These are phyloP conservation scores for Malus domestica DNA, from an alignment of 306 rosid genomes.

Conservation along the genomic window DNA sequence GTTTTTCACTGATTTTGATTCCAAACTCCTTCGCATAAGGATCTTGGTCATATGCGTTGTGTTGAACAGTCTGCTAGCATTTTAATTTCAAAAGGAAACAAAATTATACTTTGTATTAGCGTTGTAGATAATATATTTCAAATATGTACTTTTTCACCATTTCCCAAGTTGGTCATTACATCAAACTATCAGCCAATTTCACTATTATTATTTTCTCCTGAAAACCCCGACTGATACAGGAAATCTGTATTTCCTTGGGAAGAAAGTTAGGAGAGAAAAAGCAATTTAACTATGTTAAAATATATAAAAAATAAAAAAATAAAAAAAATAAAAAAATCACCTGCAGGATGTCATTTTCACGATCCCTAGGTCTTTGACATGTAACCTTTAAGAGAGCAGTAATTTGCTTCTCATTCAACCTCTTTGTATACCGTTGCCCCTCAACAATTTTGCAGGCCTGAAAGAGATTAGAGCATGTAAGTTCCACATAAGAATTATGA, in stretches of 20 bases:
- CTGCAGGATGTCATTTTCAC: slow-evolving; percentile 85
- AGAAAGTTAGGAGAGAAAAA: background rate
- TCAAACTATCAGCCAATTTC: background rate
- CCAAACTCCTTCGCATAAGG: slow-evolving; percentile 98
- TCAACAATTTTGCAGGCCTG: slow-evolving; percentile 99
- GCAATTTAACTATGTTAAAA: background rate
- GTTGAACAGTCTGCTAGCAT: slow-evolving; percentile 64
- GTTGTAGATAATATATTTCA: background rate
- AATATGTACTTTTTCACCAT: background rate
- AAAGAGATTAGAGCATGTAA: slow-evolving; percentile 9
- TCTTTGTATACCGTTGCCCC: slow-evolving; percentile 89
- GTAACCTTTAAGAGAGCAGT: slow-evolving; percentile 86
- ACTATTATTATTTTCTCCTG: background rate
- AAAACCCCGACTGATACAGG: background rate
- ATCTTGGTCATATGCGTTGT: slow-evolving; percentile 78
- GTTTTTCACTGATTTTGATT: slow-evolving; percentile 73
- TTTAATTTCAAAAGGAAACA: slow-evolving; percentile 1
- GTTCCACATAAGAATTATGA: background rate
- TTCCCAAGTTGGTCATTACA: background rate
- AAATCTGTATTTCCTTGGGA: background rate
- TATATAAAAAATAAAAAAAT: too few relatives aligned
- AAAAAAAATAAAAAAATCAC: slow-evolving; percentile 18
- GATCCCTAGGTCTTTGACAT: slow-evolving; percentile 94
- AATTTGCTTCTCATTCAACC: slow-evolving; percentile 93
- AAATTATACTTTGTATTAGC: background rate